Base-by-base conservation (phyloP, 106 monocot genomes). In the Gastrodia elata region DNA sequence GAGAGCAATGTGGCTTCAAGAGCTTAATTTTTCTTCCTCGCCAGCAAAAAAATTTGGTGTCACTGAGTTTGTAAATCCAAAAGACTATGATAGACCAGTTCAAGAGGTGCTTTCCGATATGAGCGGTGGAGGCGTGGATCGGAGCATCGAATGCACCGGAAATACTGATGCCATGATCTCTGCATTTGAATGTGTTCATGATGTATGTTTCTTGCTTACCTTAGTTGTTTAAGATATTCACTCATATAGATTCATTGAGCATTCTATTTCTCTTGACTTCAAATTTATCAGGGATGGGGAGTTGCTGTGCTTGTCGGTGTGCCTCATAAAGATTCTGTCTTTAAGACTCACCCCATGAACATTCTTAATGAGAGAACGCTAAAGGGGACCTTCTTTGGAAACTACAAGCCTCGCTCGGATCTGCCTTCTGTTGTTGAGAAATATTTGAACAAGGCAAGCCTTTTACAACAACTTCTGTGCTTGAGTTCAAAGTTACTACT, bases 81-180 rank as follows among this genome's bases (percentile, higher is more conserved):
- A 74, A 33, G 94, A 94, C 33, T 69, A 94, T 13, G 61, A 82
- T 65, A 94, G 64, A 72, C 94, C 94, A 49, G 86, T 94, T 40
- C 94, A 94, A 81, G 88, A 94, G 88, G 90, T 90, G 11, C 68
- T 93, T 65, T 83, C 78, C 28, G 93, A 90, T 78, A 94, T 94
- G 87, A 90, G 87, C 11, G 73, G 71, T 30, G 94, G 90, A 9
- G 94, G 94, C 57, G 90, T 91, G 0, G 94, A 94, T 70, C 65
- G 90, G 9, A 80, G 84, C 36, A 61, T 94, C 0, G 94, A 94
- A 72, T 94, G 94, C 73, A 88, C 90, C 0, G 94, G 94, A 42
- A 86, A 84, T 64, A 40, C 84, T 10, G 80, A 88, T 71, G 94
- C 86, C 56, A 94, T 90, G 94, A 91, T 91, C 52, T 88, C 90